These are phyloP conservation scores for Pezicula carpinea DNA, from an alignment of 2,329 filamentous ascomycete genomes.

Conservation along the genomic window DNA sequence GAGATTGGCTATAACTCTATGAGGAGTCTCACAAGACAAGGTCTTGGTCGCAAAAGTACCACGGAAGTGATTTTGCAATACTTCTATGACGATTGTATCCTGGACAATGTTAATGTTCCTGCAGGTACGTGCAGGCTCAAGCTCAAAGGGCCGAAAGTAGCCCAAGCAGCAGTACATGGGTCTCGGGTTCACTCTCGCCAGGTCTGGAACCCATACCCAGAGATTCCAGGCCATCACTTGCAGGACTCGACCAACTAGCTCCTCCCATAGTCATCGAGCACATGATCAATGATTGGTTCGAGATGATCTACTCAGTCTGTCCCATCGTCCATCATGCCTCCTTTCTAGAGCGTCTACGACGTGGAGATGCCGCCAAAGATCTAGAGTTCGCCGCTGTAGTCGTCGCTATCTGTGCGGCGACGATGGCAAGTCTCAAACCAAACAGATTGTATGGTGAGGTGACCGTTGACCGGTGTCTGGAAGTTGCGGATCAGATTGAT, in stretches of 20 bases:
- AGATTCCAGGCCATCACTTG: no score
- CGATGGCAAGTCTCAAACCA: conserved; percentile 28
- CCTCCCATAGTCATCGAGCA: conserved; percentile 8
- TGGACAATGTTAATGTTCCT: not conserved
- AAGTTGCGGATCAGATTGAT: conserved; percentile 26
- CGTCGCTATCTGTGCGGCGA: conserved; percentile 32
- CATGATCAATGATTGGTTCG: conserved; percentile 32
- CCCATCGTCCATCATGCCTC: conserved; percentile 29
- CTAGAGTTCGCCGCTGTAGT: conserved; percentile 30
- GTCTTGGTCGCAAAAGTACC: no score
- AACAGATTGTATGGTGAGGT: conserved; percentile 20
- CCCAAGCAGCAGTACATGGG: not conserved
- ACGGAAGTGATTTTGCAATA: no score
- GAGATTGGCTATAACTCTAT: not conserved
- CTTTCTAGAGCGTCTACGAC: conserved; percentile 6
- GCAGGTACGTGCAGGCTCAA: not conserved
- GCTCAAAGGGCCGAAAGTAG: not conserved
- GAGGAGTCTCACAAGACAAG: not conserved
- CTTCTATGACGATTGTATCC: no score
- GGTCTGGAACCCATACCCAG: not conserved
- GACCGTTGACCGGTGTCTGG: conserved; percentile 26
- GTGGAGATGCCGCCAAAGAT: conserved; percentile 23
- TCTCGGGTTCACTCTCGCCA: not conserved
- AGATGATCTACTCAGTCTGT: conserved; percentile 31
- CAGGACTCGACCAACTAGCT: conserved; percentile 6